Evolutionary conservation across 2,329 filamentous ascomycete species (phyloP).

Genomic region (Calonectria hongkongensis): DNA sequence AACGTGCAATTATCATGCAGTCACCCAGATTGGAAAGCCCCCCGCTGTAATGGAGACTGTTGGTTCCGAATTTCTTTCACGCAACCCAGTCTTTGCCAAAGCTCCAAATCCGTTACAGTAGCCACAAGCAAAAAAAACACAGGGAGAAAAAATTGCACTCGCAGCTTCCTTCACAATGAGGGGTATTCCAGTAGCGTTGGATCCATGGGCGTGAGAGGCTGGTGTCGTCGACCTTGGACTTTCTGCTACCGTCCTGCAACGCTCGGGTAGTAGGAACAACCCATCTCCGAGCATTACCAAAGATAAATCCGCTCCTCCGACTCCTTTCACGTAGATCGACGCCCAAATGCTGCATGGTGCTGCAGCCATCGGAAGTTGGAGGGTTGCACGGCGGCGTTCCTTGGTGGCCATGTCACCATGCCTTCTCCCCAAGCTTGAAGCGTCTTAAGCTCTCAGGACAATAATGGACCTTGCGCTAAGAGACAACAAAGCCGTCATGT

Average conservation of each 20-base stretch:
- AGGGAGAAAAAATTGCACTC: not conserved
- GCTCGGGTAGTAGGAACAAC: conserved; percentile 14
- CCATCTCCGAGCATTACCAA: conserved; percentile 1
- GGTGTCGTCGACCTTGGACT: not conserved
- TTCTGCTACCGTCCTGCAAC: not conserved
- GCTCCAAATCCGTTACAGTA: not conserved
- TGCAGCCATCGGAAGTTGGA: conserved; percentile 28
- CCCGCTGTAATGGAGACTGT: conserved; percentile 19
- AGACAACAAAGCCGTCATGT: conserved; percentile 15
- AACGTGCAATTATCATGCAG: conserved; percentile 11
- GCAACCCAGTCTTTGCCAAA: conserved; percentile 11
- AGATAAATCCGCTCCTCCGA: conserved; percentile 32
- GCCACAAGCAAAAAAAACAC: not conserved
- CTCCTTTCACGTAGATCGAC: conserved; percentile 18
- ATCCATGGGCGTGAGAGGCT: conserved; percentile 29
- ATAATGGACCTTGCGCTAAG: conserved; percentile 5
- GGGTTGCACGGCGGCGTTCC: conserved; percentile 34
- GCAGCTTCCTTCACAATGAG: conserved; percentile 19
- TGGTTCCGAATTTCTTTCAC: conserved; percentile 3
- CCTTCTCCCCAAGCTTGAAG: conserved; percentile 14
- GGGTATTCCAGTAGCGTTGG: conserved; percentile 35
- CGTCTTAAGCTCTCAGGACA: conserved; percentile 7
- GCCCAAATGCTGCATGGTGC: conserved; percentile 19
- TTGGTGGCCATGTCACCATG: conserved; percentile 33
- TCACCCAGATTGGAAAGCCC: conserved; percentile 17